Evolutionary conservation across 1,284 basidiomycete species (phyloP), one percentile per base, ranked within the genome.

Genomic region (Albatrellus sp.): DNA sequence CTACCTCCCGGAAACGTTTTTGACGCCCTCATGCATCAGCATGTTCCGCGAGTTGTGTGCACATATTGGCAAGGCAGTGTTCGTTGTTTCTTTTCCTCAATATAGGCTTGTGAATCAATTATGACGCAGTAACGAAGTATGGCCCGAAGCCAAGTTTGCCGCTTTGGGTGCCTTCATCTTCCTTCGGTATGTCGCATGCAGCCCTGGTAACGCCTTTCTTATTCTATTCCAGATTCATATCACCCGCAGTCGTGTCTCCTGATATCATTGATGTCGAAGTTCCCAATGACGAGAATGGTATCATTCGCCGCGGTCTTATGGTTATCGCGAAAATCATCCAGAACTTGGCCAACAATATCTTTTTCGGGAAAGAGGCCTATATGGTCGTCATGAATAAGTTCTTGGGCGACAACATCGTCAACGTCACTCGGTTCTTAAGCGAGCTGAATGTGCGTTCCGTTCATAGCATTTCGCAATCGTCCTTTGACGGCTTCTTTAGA

Each of bases 131-230:
- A 64, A 67, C 46, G 73, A 76, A 44, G 69, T 80, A 3, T 92
- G 86, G 79, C 87, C 88, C 0, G 82, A 90, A 46, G 75, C 86
- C 3, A 86, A 87, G 56, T 89, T 86, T 57, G 78, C 87, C 13
- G 88, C 89, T 0, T 75, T 92, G 17, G 91, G 90, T 17, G 88
- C 90, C 5, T 94, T 94, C 66, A 84, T 94, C 51, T 93, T 94
- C 60, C 67, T 94, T 29, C 75, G 91, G 75, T 82, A 53, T 34
- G 68, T 54, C 45, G 19, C 12, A 38, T 39, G 1, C 1, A 37
- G 40, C 34, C 17, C 19, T 14, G 29, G 10, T 17, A 12, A 38
- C 28, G 34, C 4, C 14, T 40, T 28, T 12, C 31, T 50, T 24
- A 52, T 24, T 6, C n/a, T 20, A 43, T 31, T 46, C 12, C 46